Percentiles rank a stretch among this genome's conserved stretches.
Evolutionary conservation across 768 basidiomycete genomes (phyloP).

Genomic region (Boletellus sp.): DNA sequence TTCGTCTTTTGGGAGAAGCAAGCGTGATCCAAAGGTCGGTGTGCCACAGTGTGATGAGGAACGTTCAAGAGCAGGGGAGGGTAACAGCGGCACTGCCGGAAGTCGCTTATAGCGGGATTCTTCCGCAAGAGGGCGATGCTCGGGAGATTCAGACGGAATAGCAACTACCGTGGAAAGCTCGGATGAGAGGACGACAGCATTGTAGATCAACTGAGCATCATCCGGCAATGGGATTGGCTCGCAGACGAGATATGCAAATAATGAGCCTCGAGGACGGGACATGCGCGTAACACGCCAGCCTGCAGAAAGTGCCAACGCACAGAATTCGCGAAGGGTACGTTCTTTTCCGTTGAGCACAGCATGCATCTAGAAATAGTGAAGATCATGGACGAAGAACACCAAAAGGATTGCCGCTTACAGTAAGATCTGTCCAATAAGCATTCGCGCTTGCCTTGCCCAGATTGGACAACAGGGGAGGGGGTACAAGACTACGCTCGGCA

Average conservation of each 20-base stretch:
- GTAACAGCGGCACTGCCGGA: slow-evolving; percentile 12
- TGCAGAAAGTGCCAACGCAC: slow-evolving; percentile 48
- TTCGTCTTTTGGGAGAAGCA: slow-evolving; percentile 24
- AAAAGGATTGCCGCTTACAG: slow-evolving; percentile 37
- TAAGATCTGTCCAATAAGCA: slow-evolving; percentile 69
- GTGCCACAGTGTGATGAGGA: slow-evolving; percentile 55
- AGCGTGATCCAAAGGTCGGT: slow-evolving; percentile 58
- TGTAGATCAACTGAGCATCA: slow-evolving; percentile 23
- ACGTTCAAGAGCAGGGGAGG: slow-evolving; percentile 36
- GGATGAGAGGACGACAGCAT: slow-evolving; percentile 16
- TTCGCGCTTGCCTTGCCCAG: slow-evolving; percentile 65
- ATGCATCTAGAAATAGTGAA: slow-evolving; percentile 52
- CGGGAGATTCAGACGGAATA: slow-evolving; percentile 7
- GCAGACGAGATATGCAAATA: slow-evolving; percentile 71
- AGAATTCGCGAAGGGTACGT: slow-evolving; percentile 62
- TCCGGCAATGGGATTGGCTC: slow-evolving; percentile 55
- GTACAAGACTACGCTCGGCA: slow-evolving; percentile 49
- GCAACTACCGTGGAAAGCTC: slow-evolving; percentile 15
- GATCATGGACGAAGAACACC: background rate
- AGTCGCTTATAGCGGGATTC: slow-evolving; percentile 8
- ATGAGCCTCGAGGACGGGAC: slow-evolving; percentile 53
- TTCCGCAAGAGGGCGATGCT: background rate
- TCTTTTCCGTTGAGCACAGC: slow-evolving; percentile 66
- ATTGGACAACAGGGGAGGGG: slow-evolving; percentile 66
- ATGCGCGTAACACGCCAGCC: slow-evolving; percentile 63